Base-by-base conservation (phyloP, 1,139 yeast genomes). In the Geotrichum phurueaensis region DNA sequence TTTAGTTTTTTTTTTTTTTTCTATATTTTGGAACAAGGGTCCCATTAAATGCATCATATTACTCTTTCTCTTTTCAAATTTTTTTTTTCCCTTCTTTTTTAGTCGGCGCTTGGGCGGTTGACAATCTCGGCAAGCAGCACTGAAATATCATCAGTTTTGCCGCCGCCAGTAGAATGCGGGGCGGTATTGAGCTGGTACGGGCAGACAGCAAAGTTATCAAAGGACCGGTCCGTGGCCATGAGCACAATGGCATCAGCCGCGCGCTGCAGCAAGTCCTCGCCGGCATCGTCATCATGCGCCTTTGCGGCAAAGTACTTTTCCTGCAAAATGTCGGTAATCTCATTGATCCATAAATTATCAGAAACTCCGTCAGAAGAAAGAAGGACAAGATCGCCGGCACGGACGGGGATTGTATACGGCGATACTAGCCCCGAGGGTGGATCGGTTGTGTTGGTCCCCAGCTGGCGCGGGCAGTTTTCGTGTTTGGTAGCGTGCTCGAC, bases 311-410 rank as follows among this genome's bases (percentile, higher is more conserved):
- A 39, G 61, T 53, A 65, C 15, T 69, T 70, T 23, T 66, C 69
- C 31, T 74, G 73, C 13, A 84, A 90, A 60, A 91, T 86, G 70
- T 91, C 73, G 6, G 71, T 65, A 23, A 81, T 76, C 67, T 81
- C 97, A 60, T 83, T 82, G 1, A 87, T 81, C 54, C 84, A 81
- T 55, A 92, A 83, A 72, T 94, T 94, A 73, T 94, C 99, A 23
- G 90, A 85, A 56, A 94, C 87, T 27, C 99, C 99, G 74, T 94
- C 99, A 0, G 97, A 90, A 54, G 96, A 95, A 71, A 92, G 85
- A 62, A 94, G 74, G 3, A 94, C 82, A 13, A 94, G 76, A 72
- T 94, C 98, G 58, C 85, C 84, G 61, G 80, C 81, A 68, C 84
- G 15, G 4, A 63, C 54, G 1, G 56, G 56, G 23, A 63, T 58